phyloP scores from a whole-genome alignment of 2,329 filamentous ascomycete genomes.

The Trichoderma harzianum region DNA sequence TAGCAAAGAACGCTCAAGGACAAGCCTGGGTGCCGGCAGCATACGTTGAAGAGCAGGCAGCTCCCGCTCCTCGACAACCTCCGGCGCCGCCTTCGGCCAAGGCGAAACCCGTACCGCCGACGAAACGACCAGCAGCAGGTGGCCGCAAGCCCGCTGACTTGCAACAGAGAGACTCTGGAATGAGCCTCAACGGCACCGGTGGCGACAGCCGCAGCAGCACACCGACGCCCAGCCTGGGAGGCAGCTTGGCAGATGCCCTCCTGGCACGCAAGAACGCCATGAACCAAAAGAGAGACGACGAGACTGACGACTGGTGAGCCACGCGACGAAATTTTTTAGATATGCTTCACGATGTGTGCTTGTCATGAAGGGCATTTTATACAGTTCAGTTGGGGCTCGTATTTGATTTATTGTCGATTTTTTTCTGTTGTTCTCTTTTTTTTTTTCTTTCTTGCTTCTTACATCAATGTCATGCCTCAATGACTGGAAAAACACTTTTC shows the following conservation, averaged over 20 bases:
- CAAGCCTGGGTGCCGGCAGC: slow-evolving; percentile 93
- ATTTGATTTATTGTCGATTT: slow-evolving; percentile 16
- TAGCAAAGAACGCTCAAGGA: slow-evolving; percentile 69
- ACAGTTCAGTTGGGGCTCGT: slow-evolving; percentile 16
- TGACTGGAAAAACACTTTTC: slow-evolving; percentile 5
- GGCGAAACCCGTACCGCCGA: slow-evolving; percentile 70
- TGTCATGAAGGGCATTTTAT: slow-evolving; percentile 12
- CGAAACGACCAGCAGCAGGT: slow-evolving; percentile 67
- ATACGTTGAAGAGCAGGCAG: slow-evolving; percentile 82
- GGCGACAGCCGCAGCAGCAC: slow-evolving; percentile 67
- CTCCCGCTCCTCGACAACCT: slow-evolving; percentile 65
- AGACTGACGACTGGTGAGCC: slow-evolving; percentile 66
- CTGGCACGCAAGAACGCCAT: slow-evolving; percentile 73
- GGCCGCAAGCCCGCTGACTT: slow-evolving; percentile 68
- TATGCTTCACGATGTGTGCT: slow-evolving; percentile 4
- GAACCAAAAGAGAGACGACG: slow-evolving; percentile 60
- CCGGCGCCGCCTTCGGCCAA: slow-evolving; percentile 63
- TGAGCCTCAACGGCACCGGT: slow-evolving; percentile 54
- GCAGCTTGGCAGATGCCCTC: slow-evolving; percentile 75
- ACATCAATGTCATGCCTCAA: background rate
- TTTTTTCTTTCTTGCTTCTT: background rate
- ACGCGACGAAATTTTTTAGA: background rate
- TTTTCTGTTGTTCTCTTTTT: background rate
- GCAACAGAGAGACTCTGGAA: slow-evolving; percentile 68
- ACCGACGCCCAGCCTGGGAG: slow-evolving; percentile 67